These are phyloP conservation scores for Manihot esculenta DNA, from an alignment of 441 rosid genomes.

Conservation along the genomic window DNA sequence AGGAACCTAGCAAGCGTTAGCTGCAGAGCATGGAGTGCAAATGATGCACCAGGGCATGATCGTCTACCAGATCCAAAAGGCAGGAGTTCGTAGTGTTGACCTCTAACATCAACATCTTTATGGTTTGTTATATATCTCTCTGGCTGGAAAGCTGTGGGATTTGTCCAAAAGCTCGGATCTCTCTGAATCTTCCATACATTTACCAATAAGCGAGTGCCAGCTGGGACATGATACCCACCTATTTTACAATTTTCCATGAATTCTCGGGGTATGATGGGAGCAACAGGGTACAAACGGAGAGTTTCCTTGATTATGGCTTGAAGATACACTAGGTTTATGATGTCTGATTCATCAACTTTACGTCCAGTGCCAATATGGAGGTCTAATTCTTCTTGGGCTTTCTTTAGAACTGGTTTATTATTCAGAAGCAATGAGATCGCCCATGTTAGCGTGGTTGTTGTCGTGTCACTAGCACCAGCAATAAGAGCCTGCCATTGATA, in stretches of 20 bases:
- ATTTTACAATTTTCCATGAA: slow-evolving; percentile 50
- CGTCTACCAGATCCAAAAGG: slow-evolving; percentile 45
- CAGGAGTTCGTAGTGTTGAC: slow-evolving; percentile 31
- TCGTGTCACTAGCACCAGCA: slow-evolving; percentile 54
- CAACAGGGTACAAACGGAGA: slow-evolving; percentile 53
- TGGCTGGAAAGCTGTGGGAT: slow-evolving; percentile 38
- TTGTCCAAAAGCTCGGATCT: slow-evolving; percentile 43
- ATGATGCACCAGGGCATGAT: slow-evolving; percentile 37
- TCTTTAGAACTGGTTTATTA: slow-evolving; percentile 38
- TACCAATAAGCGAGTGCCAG: slow-evolving; percentile 50
- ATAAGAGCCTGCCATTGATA: slow-evolving; percentile 41
- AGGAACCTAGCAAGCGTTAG: slow-evolving; percentile 39
- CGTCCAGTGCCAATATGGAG: slow-evolving; percentile 44
- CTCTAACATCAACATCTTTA: slow-evolving; percentile 25
- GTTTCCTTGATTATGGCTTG: slow-evolving; percentile 60
- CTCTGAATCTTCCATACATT: slow-evolving; percentile 60
- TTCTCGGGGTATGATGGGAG: slow-evolving; percentile 45
- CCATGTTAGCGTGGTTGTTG: slow-evolving; percentile 47
- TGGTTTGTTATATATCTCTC: slow-evolving; percentile 42
- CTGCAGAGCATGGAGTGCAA: slow-evolving; percentile 35
- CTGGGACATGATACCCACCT: slow-evolving; percentile 42
- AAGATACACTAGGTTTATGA: slow-evolving; percentile 48
- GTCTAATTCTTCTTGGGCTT: slow-evolving; percentile 56
- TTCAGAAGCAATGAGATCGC: slow-evolving; percentile 34
- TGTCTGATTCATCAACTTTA: slow-evolving; percentile 47